Evolutionary conservation across 371 early-diverging fungal species (phyloP).

Genomic region (Mortierella sp.): DNA sequence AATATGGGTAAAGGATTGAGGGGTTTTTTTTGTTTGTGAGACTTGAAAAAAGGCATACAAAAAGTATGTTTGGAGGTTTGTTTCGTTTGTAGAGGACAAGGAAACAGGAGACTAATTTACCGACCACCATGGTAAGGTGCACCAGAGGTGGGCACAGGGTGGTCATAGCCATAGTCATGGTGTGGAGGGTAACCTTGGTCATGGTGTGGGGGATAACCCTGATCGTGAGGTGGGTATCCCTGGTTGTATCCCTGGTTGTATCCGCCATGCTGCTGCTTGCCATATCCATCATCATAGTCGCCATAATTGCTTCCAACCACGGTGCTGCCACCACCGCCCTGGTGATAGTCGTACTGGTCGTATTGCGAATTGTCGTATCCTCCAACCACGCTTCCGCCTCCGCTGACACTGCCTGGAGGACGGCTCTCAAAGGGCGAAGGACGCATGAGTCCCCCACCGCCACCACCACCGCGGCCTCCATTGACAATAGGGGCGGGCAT

Average conservation of each 20-base stretch:
- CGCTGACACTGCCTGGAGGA: conserved; percentile 21
- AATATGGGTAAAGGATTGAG: not conserved
- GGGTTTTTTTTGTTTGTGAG: not conserved
- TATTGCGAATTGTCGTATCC: conserved; percentile 44
- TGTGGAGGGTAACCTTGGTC: conserved; percentile 16
- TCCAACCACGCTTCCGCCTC: conserved; percentile 45
- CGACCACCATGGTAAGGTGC: conserved; percentile 25
- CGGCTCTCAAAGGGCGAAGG: conserved; percentile 43
- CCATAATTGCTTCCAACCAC: conserved; percentile 23
- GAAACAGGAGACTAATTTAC: conserved; percentile 17
- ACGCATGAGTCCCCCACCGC: too few relatives aligned
- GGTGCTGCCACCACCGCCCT: conserved; percentile 15
- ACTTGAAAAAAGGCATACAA: not conserved
- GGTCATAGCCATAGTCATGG: conserved; percentile 48
- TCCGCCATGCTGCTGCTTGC: not conserved
- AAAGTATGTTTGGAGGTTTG: not conserved
- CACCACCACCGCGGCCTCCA: conserved; percentile 25
- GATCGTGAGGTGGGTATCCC: not conserved
- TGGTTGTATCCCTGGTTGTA: conserved; percentile 4
- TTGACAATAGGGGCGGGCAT: conserved; percentile 28
- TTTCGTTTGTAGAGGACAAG: not conserved
- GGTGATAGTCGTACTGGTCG: conserved; percentile 33
- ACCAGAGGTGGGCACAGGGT: conserved; percentile 29
- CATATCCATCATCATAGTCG: conserved; percentile 19
- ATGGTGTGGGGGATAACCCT: conserved; percentile 21